phyloP scores from a whole-genome alignment of 164 flowering plant genomes.

The Echeveria elegans region DNA sequence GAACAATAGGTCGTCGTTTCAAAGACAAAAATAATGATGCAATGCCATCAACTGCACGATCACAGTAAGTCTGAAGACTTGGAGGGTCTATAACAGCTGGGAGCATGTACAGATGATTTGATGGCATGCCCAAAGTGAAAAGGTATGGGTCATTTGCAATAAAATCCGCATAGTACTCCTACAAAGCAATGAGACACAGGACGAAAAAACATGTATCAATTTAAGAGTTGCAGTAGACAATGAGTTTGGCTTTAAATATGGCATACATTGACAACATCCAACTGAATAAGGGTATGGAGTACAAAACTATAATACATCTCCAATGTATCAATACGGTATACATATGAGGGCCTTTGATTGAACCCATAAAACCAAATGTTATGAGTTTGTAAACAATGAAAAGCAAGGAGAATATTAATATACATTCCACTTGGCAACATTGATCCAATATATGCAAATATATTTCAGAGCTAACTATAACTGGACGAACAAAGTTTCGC shows the following conservation, averaged over 20 bases:
- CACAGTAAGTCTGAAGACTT: slow-evolving; percentile 60
- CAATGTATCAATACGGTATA: neutral
- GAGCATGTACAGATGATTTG: slow-evolving; percentile 84
- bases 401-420: neutral
- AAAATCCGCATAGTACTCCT: slow-evolving; percentile 95
- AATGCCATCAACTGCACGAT: slow-evolving; percentile 81
- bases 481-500: neutral
- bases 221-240: neutral
- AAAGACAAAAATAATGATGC: slow-evolving; percentile 76
- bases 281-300: neutral
- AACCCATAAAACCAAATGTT: neutral
- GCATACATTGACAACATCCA: no score
- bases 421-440: neutral
- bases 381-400: neutral
- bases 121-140: slow-evolving; percentile 56
- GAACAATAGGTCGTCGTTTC: slow-evolving; percentile 84
- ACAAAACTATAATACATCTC: neutral
- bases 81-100: slow-evolving; percentile 84
- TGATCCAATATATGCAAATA: neutral
- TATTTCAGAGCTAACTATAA: neutral
- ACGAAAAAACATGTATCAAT: neutral
- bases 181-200: slow-evolving; percentile 20
- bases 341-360: neutral
- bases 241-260: neutral
- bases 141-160: slow-evolving; percentile 80